Percentiles rank a stretch among this genome's conserved stretches.
These are phyloP conservation scores for Aspergillus kassunensis DNA, from an alignment of 495 filamentous ascomycete genomes.

Conservation along the genomic window DNA sequence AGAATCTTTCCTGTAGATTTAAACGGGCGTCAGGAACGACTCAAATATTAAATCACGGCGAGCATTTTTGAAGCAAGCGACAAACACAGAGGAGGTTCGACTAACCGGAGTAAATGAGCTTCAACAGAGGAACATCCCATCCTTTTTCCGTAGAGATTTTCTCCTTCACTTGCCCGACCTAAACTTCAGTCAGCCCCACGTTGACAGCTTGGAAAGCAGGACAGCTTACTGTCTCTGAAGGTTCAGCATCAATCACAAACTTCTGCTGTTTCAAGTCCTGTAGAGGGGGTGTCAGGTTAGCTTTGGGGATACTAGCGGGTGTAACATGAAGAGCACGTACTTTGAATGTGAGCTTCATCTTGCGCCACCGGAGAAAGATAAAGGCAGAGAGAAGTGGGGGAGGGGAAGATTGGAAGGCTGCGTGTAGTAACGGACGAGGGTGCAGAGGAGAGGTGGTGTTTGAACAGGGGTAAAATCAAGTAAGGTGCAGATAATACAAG, in stretches of 20 bases:
- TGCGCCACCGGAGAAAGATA: constrained; percentile 33
- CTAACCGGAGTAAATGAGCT: constrained; percentile 96
- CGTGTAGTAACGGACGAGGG: not conserved
- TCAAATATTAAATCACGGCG: not conserved
- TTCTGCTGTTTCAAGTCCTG: constrained; percentile 98
- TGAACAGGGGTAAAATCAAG: not conserved
- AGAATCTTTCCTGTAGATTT: constrained; percentile 79
- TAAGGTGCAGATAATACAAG: not conserved
- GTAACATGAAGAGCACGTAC: constrained; percentile 38
- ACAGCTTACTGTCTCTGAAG: constrained; percentile 77
- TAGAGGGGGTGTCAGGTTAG: constrained; percentile 15
- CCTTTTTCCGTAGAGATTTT: constrained; percentile 86
- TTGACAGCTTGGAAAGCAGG: constrained; percentile 2
- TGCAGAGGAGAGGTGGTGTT: not conserved
- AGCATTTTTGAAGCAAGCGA: not conserved
- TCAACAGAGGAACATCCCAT: constrained; percentile 82
- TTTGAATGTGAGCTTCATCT: constrained; percentile 86
- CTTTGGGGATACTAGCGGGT: constrained; percentile 4
- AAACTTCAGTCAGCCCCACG: constrained; percentile 32
- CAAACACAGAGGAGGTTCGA: constrained; percentile 4
- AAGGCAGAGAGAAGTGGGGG: constrained; percentile 14
- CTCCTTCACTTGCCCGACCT: constrained; percentile 86
- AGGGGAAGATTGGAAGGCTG: not conserved
- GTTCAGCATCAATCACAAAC: constrained; percentile 91
- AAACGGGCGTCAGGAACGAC: not conserved